A percentile compares a stretch with the other conserved stretches of the same genome.
Evolutionary conservation across 2,329 filamentous ascomycete genomes (phyloP).

Genomic region (Aspergillus neoniger): DNA sequence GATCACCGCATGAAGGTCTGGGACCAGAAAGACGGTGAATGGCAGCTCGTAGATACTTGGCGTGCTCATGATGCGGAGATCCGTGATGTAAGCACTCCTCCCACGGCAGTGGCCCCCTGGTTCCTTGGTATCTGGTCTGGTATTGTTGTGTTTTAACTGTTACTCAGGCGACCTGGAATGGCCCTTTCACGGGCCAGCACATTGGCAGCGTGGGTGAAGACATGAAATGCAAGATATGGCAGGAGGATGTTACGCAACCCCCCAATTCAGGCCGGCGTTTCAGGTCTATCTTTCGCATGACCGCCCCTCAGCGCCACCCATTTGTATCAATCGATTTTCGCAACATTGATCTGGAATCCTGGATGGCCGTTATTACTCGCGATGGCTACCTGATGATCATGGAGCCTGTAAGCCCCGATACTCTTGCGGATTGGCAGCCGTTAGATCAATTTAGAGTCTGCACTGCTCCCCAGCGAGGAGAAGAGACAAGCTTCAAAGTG

Average conservation of each 20-base stretch:
- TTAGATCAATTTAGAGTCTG: constrained; percentile 77
- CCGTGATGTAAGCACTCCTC: constrained; percentile 65
- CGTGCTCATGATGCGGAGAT: constrained; percentile 88
- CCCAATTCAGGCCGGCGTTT: constrained; percentile 76
- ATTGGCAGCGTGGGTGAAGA: constrained; percentile 87
- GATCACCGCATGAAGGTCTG: constrained; percentile 93
- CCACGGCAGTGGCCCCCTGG: constrained; percentile 18
- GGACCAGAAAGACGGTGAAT: constrained; percentile 72
- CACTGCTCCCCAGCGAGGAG: constrained; percentile 69
- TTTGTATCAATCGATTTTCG: constrained; percentile 83
- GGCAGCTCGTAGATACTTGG: constrained; percentile 85
- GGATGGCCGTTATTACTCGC: constrained; percentile 79
- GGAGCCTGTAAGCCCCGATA: constrained; percentile 83
- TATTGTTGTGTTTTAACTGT: constrained; percentile 26
- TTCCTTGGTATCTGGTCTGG: constrained; percentile 8
- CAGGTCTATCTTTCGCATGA: constrained; percentile 65
- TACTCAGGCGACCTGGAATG: constrained; percentile 83
- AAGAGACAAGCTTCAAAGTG: constrained; percentile 84
- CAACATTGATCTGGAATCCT: constrained; percentile 79
- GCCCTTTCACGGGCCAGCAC: constrained; percentile 83
- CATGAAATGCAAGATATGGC: constrained; percentile 88
- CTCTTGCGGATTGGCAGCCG: constrained; percentile 71
- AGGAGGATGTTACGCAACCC: constrained; percentile 80
- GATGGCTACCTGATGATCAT: constrained; percentile 78
- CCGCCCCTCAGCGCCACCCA: constrained; percentile 67